Percentiles rank a stretch among this genome's conserved stretches.
These are phyloP conservation scores for Hygrophoropsis aurantiaca DNA, from an alignment of 768 basidiomycete species.

Conservation along the genomic window DNA sequence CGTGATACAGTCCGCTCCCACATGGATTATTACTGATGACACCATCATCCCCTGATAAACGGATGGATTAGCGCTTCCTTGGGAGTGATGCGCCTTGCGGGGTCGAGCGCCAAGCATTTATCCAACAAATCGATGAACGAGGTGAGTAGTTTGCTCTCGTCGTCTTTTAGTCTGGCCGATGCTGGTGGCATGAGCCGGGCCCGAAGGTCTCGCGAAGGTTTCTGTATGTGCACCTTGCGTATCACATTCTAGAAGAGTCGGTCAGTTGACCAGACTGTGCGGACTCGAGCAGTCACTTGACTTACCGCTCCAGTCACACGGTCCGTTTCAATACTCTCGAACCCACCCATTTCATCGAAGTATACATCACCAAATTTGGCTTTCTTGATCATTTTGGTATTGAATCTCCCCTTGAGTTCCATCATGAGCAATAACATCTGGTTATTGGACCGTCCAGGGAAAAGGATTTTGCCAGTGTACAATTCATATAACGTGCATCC, in stretches of 20 bases:
- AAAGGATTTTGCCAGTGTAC: slow-evolving; percentile 95
- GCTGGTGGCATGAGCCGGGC: slow-evolving; percentile 80
- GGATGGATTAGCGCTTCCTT: slow-evolving; percentile 87
- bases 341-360: slow-evolving; percentile 91
- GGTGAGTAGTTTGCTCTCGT: slow-evolving; percentile 76
- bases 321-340: slow-evolving; percentile 81
- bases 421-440: slow-evolving; percentile 98
- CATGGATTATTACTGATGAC: slow-evolving; percentile 1
- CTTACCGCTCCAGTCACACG: slow-evolving; percentile 81
- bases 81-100: slow-evolving; percentile 82
- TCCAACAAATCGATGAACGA: slow-evolving; percentile 91
- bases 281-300: slow-evolving; percentile 19
- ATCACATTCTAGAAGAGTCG: slow-evolving; percentile 63
- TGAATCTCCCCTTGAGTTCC: slow-evolving; percentile 95
- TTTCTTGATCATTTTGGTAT: slow-evolving; percentile 91
- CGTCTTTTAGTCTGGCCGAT: slow-evolving; percentile 80
- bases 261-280: slow-evolving; percentile 17
- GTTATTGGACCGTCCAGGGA: slow-evolving; percentile 95
- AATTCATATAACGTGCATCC: slow-evolving; percentile 97
- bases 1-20: background rate
- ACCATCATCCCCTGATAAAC: slow-evolving; percentile 64
- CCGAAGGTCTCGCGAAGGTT: slow-evolving; percentile 79
- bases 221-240: slow-evolving; percentile 79
- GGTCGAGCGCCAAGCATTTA: slow-evolving; percentile 86
- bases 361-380: slow-evolving; percentile 90